Percentiles rank a stretch among this genome's conserved stretches.
phyloP scores from a whole-genome alignment of 2,329 filamentous ascomycete species.

The Atkinsonella hypoxylon region DNA sequence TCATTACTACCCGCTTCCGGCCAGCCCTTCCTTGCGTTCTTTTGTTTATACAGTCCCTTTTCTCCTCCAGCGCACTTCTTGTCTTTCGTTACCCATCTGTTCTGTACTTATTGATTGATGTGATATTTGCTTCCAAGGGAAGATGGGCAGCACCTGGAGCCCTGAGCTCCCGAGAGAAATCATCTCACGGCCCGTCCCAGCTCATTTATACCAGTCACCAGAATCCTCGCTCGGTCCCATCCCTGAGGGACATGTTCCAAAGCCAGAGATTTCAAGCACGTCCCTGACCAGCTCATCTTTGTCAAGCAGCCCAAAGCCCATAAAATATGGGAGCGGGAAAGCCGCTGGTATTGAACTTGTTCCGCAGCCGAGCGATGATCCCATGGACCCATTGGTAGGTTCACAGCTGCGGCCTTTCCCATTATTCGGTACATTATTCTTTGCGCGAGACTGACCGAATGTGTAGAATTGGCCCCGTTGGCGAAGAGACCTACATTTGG shows the following conservation, averaged over 20 bases:
- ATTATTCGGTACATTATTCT: background rate
- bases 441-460: background rate
- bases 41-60: background rate
- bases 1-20: background rate
- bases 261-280: background rate
- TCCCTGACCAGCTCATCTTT: conserved; percentile 8
- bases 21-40: background rate
- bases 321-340: conserved; percentile 37
- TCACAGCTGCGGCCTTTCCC: background rate
- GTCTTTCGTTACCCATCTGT: background rate
- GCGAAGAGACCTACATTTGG: conserved; percentile 38
- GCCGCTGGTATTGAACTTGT: conserved; percentile 32
- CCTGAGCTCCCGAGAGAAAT: conserved; percentile 1
- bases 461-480: conserved; percentile 42
- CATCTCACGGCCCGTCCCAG: conserved; percentile 4
- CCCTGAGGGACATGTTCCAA: background rate
- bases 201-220: background rate
- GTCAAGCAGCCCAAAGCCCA: conserved; percentile 16
- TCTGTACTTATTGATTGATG: background rate
- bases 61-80: background rate
- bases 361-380: conserved; percentile 43
- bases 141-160: conserved; percentile 2
- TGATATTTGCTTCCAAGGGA: background rate
- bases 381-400: conserved; percentile 41
- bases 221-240: background rate